phyloP scores from a whole-genome alignment of 345 rosid genomes.

The Euphorbia peplus region DNA sequence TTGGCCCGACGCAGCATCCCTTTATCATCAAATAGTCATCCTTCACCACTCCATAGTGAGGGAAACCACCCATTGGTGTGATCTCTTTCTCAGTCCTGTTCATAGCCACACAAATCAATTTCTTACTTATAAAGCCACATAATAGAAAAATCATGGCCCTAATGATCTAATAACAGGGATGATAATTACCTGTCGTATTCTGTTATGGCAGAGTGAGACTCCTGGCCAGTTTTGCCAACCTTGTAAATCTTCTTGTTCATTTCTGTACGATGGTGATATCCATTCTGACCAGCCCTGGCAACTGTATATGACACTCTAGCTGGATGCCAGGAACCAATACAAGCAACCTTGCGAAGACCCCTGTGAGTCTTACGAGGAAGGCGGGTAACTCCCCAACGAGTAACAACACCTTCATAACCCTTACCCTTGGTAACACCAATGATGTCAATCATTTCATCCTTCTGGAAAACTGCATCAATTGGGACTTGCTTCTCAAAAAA shows the following conservation, averaged over 20 bases:
- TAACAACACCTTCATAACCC: constrained; percentile 87
- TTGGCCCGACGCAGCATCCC: constrained; percentile 84
- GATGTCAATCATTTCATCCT: constrained; percentile 83
- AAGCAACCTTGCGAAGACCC: constrained; percentile 91
- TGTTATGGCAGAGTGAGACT: constrained; percentile 61
- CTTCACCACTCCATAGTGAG: constrained; percentile 77
- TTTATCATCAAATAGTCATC: constrained; percentile 72
- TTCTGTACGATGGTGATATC: constrained; percentile 90
- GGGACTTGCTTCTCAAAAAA: constrained; percentile 89
- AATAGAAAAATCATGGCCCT: too few species aligned
- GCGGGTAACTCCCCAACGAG: constrained; percentile 93
- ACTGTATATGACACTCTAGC: constrained; percentile 92
- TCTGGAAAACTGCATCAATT: constrained; percentile 70
- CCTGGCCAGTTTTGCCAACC: constrained; percentile 64
- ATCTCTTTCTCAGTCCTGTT: constrained; percentile 79
- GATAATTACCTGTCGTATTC: constrained; percentile 66
- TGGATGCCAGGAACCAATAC: constrained; percentile 97
- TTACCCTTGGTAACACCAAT: constrained; percentile 90
- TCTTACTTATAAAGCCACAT: too few species aligned
- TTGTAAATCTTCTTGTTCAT: constrained; percentile 85
- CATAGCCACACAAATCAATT: not conserved
- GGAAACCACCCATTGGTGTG: constrained; percentile 82
- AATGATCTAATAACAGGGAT: not conserved
- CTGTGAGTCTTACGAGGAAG: constrained; percentile 90
- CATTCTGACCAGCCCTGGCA: constrained; percentile 96